phyloP scores from a whole-genome alignment of 2,329 filamentous ascomycete species.

The Aureobasidium uvarum region DNA sequence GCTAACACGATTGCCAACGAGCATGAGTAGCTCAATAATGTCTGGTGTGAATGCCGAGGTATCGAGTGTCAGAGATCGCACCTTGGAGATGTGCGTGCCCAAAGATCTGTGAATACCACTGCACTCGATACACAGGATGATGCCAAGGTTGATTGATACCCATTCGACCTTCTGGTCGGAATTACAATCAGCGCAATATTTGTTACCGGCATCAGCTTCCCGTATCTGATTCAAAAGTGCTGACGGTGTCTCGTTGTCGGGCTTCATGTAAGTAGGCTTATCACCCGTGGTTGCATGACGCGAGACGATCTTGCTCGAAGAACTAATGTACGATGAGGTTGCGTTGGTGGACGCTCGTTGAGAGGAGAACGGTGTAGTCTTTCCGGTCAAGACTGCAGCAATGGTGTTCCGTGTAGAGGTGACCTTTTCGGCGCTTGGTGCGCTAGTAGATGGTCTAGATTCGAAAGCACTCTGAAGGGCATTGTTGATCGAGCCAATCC shows the following conservation, averaged over 20 bases:
- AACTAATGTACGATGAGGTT: constrained; percentile 11
- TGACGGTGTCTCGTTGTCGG: constrained; percentile 75
- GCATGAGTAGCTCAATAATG: constrained; percentile 88
- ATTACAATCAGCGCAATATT: constrained; percentile 90
- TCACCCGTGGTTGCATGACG: constrained; percentile 90
- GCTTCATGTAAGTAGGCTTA: constrained; percentile 69
- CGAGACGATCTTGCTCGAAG: constrained; percentile 59
- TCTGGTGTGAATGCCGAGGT: constrained; percentile 96
- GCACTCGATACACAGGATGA: constrained; percentile 96
- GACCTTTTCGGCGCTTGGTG: constrained; percentile 50
- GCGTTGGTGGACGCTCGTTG: constrained; percentile 46
- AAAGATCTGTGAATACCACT: constrained; percentile 95
- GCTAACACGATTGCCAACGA: constrained; percentile 89
- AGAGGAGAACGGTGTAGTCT: constrained; percentile 70
- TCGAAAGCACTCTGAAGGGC: constrained; percentile 95
- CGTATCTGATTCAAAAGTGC: constrained; percentile 84
- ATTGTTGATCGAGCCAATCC: constrained; percentile 96
- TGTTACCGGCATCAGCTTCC: constrained; percentile 88
- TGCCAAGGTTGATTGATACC: constrained; percentile 97
- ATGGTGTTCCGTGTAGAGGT: constrained; percentile 74
- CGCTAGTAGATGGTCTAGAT: constrained; percentile 54
- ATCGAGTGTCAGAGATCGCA: constrained; percentile 90
- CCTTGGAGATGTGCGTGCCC: constrained; percentile 96
- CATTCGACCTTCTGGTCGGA: constrained; percentile 93
- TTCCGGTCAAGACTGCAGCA: constrained; percentile 87